Conservation (phyloP, 192 early-diverging fungal genomes). For the Podila minutissima region DNA sequence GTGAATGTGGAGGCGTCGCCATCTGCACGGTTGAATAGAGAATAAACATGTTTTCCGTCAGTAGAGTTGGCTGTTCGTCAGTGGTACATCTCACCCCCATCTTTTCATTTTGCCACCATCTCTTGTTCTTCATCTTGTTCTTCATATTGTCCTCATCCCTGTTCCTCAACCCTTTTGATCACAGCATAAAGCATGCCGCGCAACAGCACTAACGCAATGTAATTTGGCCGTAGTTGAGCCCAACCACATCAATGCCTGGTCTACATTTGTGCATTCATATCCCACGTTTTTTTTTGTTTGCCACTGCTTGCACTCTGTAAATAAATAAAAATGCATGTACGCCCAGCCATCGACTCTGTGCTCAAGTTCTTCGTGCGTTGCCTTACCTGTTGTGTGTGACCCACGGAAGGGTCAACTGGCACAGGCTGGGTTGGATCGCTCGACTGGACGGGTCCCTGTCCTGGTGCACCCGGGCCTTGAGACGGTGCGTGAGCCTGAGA, state of each 20-base stretch:
- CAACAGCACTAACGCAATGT: too few relatives aligned
- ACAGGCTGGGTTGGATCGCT: background rate
- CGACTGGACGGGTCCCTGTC: background rate
- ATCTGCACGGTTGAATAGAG: background rate
- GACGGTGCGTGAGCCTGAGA: constrained; percentile 2
- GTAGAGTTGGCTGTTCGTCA: too few relatives aligned
- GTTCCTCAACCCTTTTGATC: too few relatives aligned
- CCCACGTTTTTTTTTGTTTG: too few relatives aligned
- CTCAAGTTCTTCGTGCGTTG: background rate
- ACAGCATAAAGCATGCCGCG: too few relatives aligned
- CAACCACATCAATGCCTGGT: too few relatives aligned
- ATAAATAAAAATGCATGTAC: too few relatives aligned
- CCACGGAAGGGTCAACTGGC: background rate
- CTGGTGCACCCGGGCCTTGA: constrained; percentile 1
- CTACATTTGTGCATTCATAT: too few relatives aligned
- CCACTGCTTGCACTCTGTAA: too few relatives aligned
- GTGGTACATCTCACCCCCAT: background rate
- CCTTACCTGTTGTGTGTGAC: constrained; percentile 3
- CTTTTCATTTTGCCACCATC: background rate
- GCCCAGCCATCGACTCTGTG: too few relatives aligned
- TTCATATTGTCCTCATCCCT: too few relatives aligned
- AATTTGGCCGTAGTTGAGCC: too few relatives aligned
- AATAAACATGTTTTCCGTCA: background rate
- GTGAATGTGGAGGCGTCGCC: background rate
- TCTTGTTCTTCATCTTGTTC: background rate